Base-by-base conservation (phyloP, 257 asterid genomes). In the Plantago ovata region DNA sequence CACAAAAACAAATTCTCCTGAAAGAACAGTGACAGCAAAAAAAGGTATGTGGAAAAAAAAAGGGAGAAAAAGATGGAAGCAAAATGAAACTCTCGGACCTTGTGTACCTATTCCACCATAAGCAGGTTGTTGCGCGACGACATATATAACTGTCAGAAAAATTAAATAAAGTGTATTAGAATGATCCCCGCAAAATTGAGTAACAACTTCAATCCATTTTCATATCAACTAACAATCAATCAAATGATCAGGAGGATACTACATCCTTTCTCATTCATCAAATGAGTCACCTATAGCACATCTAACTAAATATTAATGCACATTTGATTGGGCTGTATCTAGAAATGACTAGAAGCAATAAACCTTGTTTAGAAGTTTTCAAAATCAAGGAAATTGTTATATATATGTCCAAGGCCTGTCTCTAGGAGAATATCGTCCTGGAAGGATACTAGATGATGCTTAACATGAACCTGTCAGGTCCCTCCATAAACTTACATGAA, bases 41-140 rank as follows among this genome's bases (percentile, higher is more conserved):
- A 20, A 45, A 13, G 47, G 40, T 58, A 16, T n/a, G n/a, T n/a
- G n/a, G n/a, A 8, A 14, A 28, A 64, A 33, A 15, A 33, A 28
- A 3, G 7, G 3, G 7, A 28, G 5, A 24, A 24, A 5, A 24
- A 24, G 5, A 24, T 2, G 2, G 36, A 1, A 28, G 36, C 38
- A 20, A 19, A 62, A 14, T 9, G 18, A 20, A 56, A 16, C 24
- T 16, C 54, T 23, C 51, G 18, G 50, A 51, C 48, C 23, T 60
- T 72, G 36, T 9, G 60, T 81, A 92, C 98, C 98, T 69, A 56
- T 63, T 63, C 73, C 86, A 72, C 56, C 89, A 69, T 70, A 74
- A 14, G 94, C 78, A 58, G 98, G 95, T 73, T 88, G 95, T 61
- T 86, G 97, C 2, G 84, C 55, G 62, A 78, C 69, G 72, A 84